These are phyloP conservation scores for Prunus yedoensis DNA, from an alignment of 331 rosid species.

Conservation along the genomic window DNA sequence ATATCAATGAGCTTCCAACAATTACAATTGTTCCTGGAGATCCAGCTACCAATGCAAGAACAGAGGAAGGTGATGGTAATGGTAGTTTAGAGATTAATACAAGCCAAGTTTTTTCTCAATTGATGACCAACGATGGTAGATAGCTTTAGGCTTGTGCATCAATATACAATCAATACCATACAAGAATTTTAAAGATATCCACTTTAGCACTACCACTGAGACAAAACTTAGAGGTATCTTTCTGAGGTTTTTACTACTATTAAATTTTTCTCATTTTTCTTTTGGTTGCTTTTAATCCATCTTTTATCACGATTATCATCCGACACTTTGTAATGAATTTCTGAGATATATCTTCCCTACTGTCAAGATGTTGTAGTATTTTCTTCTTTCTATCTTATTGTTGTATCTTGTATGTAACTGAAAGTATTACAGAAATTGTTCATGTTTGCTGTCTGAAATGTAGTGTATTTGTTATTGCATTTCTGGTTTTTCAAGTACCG, in stretches of 20 bases:
- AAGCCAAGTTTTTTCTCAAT: conserved; percentile 81
- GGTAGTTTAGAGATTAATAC: conserved; percentile 55
- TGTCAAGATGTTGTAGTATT: conserved; percentile 1
- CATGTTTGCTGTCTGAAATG: neutral
- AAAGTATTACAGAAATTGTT: conserved; percentile 7
- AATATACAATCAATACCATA: conserved; percentile 18
- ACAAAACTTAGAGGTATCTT: conserved; percentile 7
- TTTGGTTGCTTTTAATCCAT: neutral
- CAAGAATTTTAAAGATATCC: conserved; percentile 15
- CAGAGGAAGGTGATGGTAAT: conserved; percentile 37
- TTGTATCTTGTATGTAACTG: conserved; percentile 14
- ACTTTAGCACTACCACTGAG: conserved; percentile 2
- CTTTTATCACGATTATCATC: neutral
- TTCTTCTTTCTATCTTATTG: neutral
- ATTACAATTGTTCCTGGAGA: conserved; percentile 26
- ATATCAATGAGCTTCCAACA: conserved; percentile 25
- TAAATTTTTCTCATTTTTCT: neutral
- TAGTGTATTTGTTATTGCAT: neutral
- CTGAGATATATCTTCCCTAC: neutral
- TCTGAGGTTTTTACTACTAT: neutral
- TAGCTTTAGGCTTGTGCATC: conserved; percentile 36
- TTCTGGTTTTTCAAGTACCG: neutral
- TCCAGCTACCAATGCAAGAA: conserved; percentile 37
- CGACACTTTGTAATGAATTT: neutral
- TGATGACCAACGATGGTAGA: conserved; percentile 89